Conservation (phyloP, 768 basidiomycete genomes). For the Candolleomyces eurysporus region DNA sequence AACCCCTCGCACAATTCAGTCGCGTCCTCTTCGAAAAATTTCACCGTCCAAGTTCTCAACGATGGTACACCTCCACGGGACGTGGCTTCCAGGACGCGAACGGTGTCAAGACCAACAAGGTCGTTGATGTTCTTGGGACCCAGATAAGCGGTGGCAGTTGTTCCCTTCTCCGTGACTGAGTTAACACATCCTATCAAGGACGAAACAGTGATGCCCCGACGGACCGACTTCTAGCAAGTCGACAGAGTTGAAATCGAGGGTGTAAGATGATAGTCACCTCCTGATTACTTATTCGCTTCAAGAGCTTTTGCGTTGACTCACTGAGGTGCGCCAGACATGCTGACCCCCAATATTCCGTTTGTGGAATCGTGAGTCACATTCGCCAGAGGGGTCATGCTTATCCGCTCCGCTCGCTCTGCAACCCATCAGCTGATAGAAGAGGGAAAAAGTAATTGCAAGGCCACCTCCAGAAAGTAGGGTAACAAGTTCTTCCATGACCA, state of each 20-base stretch:
- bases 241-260: slow-evolving; percentile 42
- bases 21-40: neutral
- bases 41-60: slow-evolving; percentile 1
- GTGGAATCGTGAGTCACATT: slow-evolving; percentile 32
- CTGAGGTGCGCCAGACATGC: slow-evolving; percentile 23
- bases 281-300: slow-evolving; percentile 29
- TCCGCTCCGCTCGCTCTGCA: no score
- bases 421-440: no score
- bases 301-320: slow-evolving; percentile 31
- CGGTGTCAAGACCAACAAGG: slow-evolving; percentile 7
- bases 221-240: slow-evolving; percentile 38
- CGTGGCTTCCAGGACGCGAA: neutral
- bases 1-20: neutral
- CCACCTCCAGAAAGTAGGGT: slow-evolving; percentile 6
- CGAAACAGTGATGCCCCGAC: neutral
- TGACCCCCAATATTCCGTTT: slow-evolving; percentile 24
- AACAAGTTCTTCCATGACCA: slow-evolving; percentile 13
- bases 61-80: neutral
- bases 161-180: slow-evolving; percentile 12
- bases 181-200: slow-evolving; percentile 3
- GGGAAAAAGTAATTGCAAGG: neutral
- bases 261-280: slow-evolving; percentile 35
- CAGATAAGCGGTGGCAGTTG: slow-evolving; percentile 21
- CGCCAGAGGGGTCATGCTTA: slow-evolving; percentile 17
- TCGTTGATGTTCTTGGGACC: slow-evolving; percentile 20